phyloP scores from a whole-genome alignment of 495 filamentous ascomycete species.

The Xylaria venustula region DNA sequence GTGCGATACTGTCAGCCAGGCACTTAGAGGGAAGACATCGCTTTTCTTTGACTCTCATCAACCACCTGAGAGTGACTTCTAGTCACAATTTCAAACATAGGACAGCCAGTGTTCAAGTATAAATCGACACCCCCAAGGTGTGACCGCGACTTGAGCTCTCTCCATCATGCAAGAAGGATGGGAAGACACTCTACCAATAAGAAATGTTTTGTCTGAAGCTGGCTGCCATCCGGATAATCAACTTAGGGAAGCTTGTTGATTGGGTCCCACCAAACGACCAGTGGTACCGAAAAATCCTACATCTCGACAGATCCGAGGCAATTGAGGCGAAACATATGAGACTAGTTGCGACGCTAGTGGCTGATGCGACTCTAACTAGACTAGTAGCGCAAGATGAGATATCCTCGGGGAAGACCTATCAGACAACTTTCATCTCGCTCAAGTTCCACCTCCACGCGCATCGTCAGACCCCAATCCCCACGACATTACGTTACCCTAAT shows the following conservation, averaged over 20 bases:
- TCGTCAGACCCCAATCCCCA: neutral
- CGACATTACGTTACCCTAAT: neutral
- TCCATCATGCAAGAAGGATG: neutral
- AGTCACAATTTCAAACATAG: neutral
- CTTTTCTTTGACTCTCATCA: conserved; percentile 32
- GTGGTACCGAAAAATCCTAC: neutral
- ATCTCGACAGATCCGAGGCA: neutral
- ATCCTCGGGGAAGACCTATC: neutral
- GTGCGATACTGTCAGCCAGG: conserved; percentile 38
- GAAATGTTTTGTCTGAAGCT: neutral
- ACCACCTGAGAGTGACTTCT: no score
- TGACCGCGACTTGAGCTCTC: neutral
- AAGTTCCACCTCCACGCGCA: conserved; percentile 1
- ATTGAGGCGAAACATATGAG: neutral
- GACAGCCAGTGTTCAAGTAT: neutral
- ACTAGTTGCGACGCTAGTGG: neutral
- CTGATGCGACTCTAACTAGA: neutral
- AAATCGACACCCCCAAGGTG: no score
- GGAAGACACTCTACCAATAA: neutral
- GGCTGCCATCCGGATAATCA: neutral
- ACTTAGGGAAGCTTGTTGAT: neutral
- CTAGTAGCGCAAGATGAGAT: neutral
- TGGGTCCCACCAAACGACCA: no score
- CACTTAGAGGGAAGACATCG: conserved; percentile 42
- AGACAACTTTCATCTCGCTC: neutral